These are phyloP conservation scores for Ophiostoma triangulosporum DNA, from an alignment of 2,329 filamentous ascomycete genomes.

Conservation along the genomic window DNA sequence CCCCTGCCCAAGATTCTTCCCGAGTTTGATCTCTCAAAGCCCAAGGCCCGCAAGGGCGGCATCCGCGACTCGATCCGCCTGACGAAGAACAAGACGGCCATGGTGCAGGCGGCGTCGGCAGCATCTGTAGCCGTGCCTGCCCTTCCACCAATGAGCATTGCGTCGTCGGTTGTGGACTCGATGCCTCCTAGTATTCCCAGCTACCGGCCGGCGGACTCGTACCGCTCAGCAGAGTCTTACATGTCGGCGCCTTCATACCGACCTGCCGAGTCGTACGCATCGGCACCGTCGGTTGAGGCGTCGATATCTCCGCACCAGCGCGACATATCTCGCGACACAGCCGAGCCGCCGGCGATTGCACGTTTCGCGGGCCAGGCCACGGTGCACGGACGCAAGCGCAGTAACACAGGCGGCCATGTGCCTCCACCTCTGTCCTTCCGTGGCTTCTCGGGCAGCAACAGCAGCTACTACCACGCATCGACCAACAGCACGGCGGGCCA, in stretches of 20 bases:
- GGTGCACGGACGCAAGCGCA: constrained; percentile 69
- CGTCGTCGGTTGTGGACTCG: constrained; percentile 24
- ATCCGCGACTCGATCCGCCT: constrained; percentile 85
- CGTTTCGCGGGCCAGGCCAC: constrained; percentile 42
- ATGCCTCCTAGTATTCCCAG: constrained; percentile 37
- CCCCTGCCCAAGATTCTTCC: constrained; percentile 31
- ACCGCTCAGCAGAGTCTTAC: constrained; percentile 18
- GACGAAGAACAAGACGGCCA: constrained; percentile 53
- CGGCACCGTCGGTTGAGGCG: constrained; percentile 14
- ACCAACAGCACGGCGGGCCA: constrained; percentile 45
- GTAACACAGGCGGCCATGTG: constrained; percentile 69
- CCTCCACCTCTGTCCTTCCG: constrained; percentile 61
- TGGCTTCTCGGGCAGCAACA: constrained; percentile 46
- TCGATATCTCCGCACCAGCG: constrained; percentile 27
- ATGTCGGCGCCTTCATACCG: constrained; percentile 16
- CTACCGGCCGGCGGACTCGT: constrained; percentile 18
- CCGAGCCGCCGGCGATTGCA: constrained; percentile 59
- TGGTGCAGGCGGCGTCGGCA: constrained; percentile 13
- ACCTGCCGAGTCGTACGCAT: constrained; percentile 18
- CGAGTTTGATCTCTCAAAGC: constrained; percentile 35
- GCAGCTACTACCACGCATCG: constrained; percentile 28
- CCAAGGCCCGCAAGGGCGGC: constrained; percentile 35
- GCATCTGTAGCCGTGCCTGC: constrained; percentile 12
- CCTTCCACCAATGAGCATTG: constrained; percentile 15
- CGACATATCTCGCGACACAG: constrained; percentile 43